Evolutionary conservation across 805 yeast species (phyloP).

Genomic region (Kazachstania martiniae): DNA sequence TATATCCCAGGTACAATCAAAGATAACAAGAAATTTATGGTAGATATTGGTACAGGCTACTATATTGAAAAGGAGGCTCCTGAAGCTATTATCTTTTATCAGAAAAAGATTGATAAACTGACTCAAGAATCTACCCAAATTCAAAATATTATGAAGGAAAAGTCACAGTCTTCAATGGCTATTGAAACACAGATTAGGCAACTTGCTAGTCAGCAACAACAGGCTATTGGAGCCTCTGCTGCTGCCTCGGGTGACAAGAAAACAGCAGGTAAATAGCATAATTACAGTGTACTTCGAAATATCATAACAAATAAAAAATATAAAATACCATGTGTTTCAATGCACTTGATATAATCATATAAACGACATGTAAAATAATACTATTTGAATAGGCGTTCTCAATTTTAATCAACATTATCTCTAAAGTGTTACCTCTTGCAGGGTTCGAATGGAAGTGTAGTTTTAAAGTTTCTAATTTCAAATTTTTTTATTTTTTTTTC

Average conservation of each 20-base stretch:
- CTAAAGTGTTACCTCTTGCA: too few relatives aligned
- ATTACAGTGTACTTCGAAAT: too few relatives aligned
- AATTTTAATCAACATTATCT: too few relatives aligned
- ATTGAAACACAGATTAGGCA: conserved; percentile 26
- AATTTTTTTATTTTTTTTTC: background rate
- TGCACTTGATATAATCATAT: too few relatives aligned
- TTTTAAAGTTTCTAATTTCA: background rate
- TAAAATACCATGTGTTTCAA: too few relatives aligned
- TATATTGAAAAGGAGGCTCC: conserved; percentile 67
- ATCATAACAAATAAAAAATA: too few relatives aligned
- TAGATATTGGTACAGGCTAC: conserved; percentile 95
- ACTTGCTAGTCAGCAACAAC: conserved; percentile 15
- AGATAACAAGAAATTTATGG: conserved; percentile 60
- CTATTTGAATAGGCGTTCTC: too few relatives aligned
- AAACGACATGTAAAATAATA: too few relatives aligned
- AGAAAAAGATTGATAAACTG: conserved; percentile 61
- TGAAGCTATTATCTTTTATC: conserved; percentile 64
- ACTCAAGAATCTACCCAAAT: conserved; percentile 64
- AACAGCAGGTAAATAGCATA: too few relatives aligned
- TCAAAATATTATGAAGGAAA: conserved; percentile 64
- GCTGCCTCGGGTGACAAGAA: background rate
- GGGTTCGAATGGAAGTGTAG: too few relatives aligned
- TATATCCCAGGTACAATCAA: conserved; percentile 78
- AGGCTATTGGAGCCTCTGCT: conserved; percentile 3
- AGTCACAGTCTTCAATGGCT: conserved; percentile 36